phyloP scores from a whole-genome alignment of 2,329 filamentous ascomycete genomes.

The Aspergillus brasiliensis region DNA sequence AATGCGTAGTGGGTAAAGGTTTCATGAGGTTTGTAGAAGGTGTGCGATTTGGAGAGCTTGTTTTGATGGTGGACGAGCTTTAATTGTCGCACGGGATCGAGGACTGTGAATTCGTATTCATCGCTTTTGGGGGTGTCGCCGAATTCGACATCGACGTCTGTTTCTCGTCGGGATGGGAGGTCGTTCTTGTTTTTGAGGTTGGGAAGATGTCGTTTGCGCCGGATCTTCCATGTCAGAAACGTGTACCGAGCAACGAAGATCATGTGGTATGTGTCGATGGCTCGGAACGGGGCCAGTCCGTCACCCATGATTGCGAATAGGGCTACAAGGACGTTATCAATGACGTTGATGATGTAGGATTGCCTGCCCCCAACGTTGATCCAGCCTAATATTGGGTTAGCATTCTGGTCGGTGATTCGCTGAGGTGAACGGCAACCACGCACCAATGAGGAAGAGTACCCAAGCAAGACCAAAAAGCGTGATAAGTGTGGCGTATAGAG shows the following conservation, averaged over 20 bases:
- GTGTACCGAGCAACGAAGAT: slow-evolving; percentile 76
- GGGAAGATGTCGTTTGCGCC: slow-evolving; percentile 64
- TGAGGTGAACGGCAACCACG: slow-evolving; percentile 6
- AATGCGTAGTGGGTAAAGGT: slow-evolving; percentile 81
- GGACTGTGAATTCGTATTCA: slow-evolving; percentile 61
- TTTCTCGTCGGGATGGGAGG: slow-evolving; percentile 54
- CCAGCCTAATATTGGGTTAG: slow-evolving; percentile 57
- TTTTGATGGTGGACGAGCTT: slow-evolving; percentile 74
- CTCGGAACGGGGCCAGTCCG: slow-evolving; percentile 72
- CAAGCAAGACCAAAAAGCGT: slow-evolving; percentile 83
- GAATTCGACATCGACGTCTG: slow-evolving; percentile 49
- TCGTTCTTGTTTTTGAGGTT: slow-evolving; percentile 70
- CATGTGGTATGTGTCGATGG: slow-evolving; percentile 86
- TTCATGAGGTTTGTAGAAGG: slow-evolving; percentile 87
- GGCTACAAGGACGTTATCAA: slow-evolving; percentile 71
- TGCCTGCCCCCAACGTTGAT: slow-evolving; percentile 77
- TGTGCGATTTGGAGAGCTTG: slow-evolving; percentile 80
- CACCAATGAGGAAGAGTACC: slow-evolving; percentile 86
- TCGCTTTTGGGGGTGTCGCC: slow-evolving; percentile 48
- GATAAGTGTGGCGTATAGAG: slow-evolving; percentile 78
- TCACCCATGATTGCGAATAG: slow-evolving; percentile 72
- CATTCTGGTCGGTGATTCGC: neutral
- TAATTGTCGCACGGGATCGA: slow-evolving; percentile 67
- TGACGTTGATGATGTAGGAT: slow-evolving; percentile 68
- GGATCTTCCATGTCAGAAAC: slow-evolving; percentile 64